A percentile compares a stretch with the other conserved stretches of the same genome.
Conservation (phyloP, 106 monocot genomes). For the Allium cepa region DNA sequence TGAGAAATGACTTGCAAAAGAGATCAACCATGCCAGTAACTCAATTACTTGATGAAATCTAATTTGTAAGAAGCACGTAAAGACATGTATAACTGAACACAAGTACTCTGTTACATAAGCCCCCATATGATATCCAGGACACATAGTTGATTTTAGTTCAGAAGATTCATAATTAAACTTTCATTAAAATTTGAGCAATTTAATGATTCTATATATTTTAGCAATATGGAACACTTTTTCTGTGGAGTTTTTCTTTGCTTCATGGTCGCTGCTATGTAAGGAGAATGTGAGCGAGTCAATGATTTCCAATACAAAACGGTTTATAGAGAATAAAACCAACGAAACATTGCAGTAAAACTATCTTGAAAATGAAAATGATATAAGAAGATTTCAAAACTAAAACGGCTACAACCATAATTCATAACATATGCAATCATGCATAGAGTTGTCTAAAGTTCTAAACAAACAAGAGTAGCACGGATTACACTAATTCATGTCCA, state of each 20-base stretch:
- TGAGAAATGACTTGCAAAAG: slow-evolving; percentile 86
- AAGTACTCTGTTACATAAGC: slow-evolving; percentile 75
- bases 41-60: slow-evolving; percentile 39
- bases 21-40: slow-evolving; percentile 39
- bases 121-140: slow-evolving; percentile 42
- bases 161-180: not conserved
- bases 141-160: slow-evolving; percentile 60
- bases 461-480: too few relatives aligned
- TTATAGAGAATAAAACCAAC: too few relatives aligned
- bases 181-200: slow-evolving; percentile 1
- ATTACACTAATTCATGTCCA: too few relatives aligned
- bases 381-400: too few relatives aligned
- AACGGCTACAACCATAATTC: too few relatives aligned
- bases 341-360: too few relatives aligned
- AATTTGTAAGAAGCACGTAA: slow-evolving; percentile 82
- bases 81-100: slow-evolving; percentile 59
- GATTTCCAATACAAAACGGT: slow-evolving; percentile 32
- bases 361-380: too few relatives aligned
- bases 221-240: slow-evolving; percentile 62
- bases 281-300: slow-evolving; percentile 37
- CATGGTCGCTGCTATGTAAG: slow-evolving; percentile 48
- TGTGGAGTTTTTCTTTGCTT: slow-evolving; percentile 58
- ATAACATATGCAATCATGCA: too few relatives aligned
- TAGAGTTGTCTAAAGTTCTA: too few relatives aligned
- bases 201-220: slow-evolving; percentile 32